Base-by-base conservation (phyloP, 2,329 filamentous ascomycete genomes). In the Aspergillus fischeri region DNA sequence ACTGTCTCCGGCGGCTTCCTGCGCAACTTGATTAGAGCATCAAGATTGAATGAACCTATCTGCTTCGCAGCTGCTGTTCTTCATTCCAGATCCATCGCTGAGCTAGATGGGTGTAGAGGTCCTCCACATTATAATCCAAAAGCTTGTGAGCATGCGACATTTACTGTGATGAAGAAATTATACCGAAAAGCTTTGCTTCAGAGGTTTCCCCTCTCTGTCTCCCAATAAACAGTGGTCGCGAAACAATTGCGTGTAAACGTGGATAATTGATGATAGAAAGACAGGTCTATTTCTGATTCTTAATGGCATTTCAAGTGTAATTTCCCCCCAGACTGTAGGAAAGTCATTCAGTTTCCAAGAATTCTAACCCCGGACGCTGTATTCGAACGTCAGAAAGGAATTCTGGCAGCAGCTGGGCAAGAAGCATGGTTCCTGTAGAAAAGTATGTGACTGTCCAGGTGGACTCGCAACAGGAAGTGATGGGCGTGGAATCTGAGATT, bases 61-160 rank as follows among this genome's bases (percentile, higher is more conserved):
- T 48, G 45, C 29, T 49, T 54, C 32, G 44, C 11, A 54, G 44
- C 21, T 54, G 42, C 21, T 35, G 44, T 54, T 28, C 25, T 51
- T 57, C 55, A 44, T 57, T 51, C 55, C 55, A 57, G 14, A 57
- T 27, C 51, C 55, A 53, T 57, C 32, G 24, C 44, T 57, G 51
- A 45, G 51, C 55, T n/a, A 24, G 35, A 20, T 51, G 54, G 21
- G 28, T 25, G 17, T 54, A 50, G 21, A 54, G 53, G 28, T 54
- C 47, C 28, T 41, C 29, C 20, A 44, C 10, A 28, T 49, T 48
- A 42, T 14, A 54, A 42, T 54, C 32, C 44, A 50, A 42, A 24
- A 29, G 9, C 11, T 42, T 38, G 47, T 54, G 29, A 54, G 47
- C 35, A 42, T 9, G 14, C 9, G n/a, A 49, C 11, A 54, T 49